These are phyloP conservation scores for Geranium brycei DNA, from an alignment of 345 rosid genomes.

Conservation along the genomic window DNA sequence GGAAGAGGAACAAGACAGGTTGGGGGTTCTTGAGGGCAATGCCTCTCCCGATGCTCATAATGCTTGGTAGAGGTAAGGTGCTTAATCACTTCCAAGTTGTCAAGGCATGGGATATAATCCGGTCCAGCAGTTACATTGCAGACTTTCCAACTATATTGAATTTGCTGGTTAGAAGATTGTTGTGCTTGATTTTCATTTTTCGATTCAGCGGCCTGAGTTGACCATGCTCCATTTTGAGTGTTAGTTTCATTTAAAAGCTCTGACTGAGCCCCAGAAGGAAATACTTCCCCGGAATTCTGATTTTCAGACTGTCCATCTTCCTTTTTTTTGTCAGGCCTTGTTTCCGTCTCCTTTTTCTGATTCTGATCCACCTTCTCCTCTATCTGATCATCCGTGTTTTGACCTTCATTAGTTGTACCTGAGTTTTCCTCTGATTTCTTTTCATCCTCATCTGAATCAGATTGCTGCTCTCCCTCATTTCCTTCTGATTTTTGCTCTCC, in stretches of 20 bases:
- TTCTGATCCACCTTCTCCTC: conserved; percentile 32
- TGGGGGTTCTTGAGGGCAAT: conserved; percentile 81
- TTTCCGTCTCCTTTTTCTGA: conserved; percentile 22
- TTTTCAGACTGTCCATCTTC: conserved; percentile 32
- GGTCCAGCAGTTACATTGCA: conserved; percentile 86
- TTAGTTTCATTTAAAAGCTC: conserved; percentile 72
- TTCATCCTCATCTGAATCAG: conserved; percentile 24
- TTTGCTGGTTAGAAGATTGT: conserved; percentile 30
- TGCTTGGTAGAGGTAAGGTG: conserved; percentile 64
- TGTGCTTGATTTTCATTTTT: conserved; percentile 70
- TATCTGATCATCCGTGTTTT: conserved; percentile 28
- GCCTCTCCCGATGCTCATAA: conserved; percentile 96
- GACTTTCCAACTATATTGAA: conserved; percentile 54
- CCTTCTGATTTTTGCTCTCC: conserved; percentile 27
- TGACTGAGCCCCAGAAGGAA: conserved; percentile 69
- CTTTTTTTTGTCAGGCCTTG: conserved; percentile 25
- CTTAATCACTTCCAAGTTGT: conserved; percentile 68
- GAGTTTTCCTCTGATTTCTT: conserved; percentile 21
- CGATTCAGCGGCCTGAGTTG: conserved; percentile 87
- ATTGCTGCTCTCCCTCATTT: conserved; percentile 28
- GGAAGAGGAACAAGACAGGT: conserved; percentile 87
- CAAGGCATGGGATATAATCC: conserved; percentile 95
- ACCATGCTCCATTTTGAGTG: conserved; percentile 57
- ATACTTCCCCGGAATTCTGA: conserved; percentile 36
- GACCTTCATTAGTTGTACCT: conserved; percentile 19